A percentile compares a stretch with the other conserved stretches of the same genome.
Evolutionary conservation across 177 flowering plant genomes (phyloP).

Genomic region (Vitis hybrid): DNA sequence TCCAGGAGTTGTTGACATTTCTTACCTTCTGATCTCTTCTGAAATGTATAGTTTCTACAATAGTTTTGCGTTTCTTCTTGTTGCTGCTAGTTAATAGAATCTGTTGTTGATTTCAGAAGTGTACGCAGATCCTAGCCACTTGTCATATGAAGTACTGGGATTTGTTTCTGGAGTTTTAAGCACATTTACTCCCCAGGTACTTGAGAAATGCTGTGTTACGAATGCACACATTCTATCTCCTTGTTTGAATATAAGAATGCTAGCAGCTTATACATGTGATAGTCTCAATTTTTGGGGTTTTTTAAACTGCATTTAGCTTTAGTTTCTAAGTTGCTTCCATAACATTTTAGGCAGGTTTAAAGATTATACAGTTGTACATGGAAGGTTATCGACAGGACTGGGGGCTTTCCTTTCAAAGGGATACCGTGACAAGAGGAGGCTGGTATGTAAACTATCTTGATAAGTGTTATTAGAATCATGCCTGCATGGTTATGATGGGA

Average conservation of each 20-base stretch:
- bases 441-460: constrained; percentile 55
- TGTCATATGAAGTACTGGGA: constrained; percentile 69
- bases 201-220: not conserved
- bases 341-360: constrained; percentile 69
- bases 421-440: constrained; percentile 77
- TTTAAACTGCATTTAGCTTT: not conserved
- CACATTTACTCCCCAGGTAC: constrained; percentile 87
- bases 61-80: not conserved
- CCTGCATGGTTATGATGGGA: not conserved
- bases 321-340: constrained; percentile 8
- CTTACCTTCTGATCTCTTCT: too few relatives aligned
- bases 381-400: constrained; percentile 97
- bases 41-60: too few relatives aligned
- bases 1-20: too few relatives aligned
- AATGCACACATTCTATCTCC: not conserved
- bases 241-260: not conserved
- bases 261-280: not conserved
- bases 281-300: not conserved
- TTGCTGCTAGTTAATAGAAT: not conserved
- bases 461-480: not conserved
- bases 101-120: constrained; percentile 62
- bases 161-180: constrained; percentile 81
- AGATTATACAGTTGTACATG: constrained; percentile 81
- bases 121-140: constrained; percentile 87
- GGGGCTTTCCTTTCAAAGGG: constrained; percentile 82